Conservation (phyloP, 768 basidiomycete genomes). For the Kondoa subrosea region DNA sequence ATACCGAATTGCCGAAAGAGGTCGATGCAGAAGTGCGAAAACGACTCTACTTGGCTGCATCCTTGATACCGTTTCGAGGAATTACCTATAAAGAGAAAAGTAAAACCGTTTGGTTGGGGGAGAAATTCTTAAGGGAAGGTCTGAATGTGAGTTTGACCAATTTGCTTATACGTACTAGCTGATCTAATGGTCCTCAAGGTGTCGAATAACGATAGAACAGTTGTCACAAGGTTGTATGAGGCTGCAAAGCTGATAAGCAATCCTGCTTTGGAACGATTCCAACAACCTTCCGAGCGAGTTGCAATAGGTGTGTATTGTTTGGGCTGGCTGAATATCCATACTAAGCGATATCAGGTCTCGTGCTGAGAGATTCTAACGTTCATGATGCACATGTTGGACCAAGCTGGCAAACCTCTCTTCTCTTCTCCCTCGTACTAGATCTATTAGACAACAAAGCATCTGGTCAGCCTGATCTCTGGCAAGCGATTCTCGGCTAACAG, state of each 20-base stretch:
- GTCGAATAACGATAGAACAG: slow-evolving; percentile 27
- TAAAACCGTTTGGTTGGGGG: slow-evolving; percentile 44
- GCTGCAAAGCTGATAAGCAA: slow-evolving; percentile 40
- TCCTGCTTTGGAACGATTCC: slow-evolving; percentile 1
- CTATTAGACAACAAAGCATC: slow-evolving; percentile 45
- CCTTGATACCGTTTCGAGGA: slow-evolving; percentile 52
- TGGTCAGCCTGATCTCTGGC: slow-evolving; percentile 28
- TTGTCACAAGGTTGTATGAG: slow-evolving; percentile 34
- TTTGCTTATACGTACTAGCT: slow-evolving; percentile 2
- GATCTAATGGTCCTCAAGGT: slow-evolving; percentile 22
- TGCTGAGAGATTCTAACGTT: slow-evolving; percentile 50
- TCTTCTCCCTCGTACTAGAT: slow-evolving; percentile 62
- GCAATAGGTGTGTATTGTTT: not conserved
- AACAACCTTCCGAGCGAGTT: not conserved
- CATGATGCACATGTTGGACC: slow-evolving; percentile 46
- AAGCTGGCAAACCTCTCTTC: slow-evolving; percentile 52
- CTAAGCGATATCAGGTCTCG: slow-evolving; percentile 37
- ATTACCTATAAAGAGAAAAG: slow-evolving; percentile 52
- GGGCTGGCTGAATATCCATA: not conserved
- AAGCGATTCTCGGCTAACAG: slow-evolving; percentile 31
- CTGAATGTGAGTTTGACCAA: slow-evolving; percentile 12
- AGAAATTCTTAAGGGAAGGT: slow-evolving; percentile 62
- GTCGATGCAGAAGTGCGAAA: slow-evolving; percentile 23
- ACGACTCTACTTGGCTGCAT: slow-evolving; percentile 60
- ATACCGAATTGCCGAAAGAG: slow-evolving; percentile 2